These are phyloP conservation scores for Fusarium redolens DNA, from an alignment of 2,329 filamentous ascomycete species.

Conservation along the genomic window DNA sequence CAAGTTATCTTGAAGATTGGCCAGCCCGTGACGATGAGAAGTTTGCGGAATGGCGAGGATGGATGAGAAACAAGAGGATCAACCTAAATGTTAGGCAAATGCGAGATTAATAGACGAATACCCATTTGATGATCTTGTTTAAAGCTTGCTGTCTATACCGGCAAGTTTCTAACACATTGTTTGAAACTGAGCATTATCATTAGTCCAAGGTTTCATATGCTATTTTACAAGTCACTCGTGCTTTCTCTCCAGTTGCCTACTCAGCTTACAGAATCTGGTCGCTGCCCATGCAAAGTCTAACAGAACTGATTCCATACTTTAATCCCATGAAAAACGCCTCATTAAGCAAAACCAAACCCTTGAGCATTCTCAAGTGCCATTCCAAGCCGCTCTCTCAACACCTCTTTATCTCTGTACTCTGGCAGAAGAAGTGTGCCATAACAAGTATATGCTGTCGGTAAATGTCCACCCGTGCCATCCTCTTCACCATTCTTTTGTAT, in stretches of 20 bases:
- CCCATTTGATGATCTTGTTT: neutral
- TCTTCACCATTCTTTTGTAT: slow-evolving; percentile 81
- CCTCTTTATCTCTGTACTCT: slow-evolving; percentile 78
- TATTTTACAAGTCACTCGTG: neutral
- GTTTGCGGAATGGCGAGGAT: slow-evolving; percentile 80
- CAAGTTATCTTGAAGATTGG: slow-evolving; percentile 79
- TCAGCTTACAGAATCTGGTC: neutral
- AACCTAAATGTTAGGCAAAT: slow-evolving; percentile 96
- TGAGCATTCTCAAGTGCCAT: slow-evolving; percentile 89
- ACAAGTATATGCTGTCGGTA: slow-evolving; percentile 93
- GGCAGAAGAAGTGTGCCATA: slow-evolving; percentile 90
- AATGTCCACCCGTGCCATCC: slow-evolving; percentile 61
- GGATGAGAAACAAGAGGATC: slow-evolving; percentile 89
- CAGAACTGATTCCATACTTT: neutral
- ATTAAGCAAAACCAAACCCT: slow-evolving; percentile 85
- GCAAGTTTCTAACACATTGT: neutral
- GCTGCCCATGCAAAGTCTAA: neutral
- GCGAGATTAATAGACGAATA: slow-evolving; percentile 60
- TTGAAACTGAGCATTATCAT: neutral
- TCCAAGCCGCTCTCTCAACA: slow-evolving; percentile 78
- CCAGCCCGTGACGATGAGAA: slow-evolving; percentile 64
- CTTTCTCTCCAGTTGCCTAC: neutral
- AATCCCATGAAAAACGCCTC: slow-evolving; percentile 1
- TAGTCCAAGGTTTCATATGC: neutral
- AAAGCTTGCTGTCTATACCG: neutral